Evolutionary conservation across 2,329 filamentous ascomycete genomes (phyloP), one percentile per base, ranked within the genome.

Genomic region (Fusarium dlaminii): DNA sequence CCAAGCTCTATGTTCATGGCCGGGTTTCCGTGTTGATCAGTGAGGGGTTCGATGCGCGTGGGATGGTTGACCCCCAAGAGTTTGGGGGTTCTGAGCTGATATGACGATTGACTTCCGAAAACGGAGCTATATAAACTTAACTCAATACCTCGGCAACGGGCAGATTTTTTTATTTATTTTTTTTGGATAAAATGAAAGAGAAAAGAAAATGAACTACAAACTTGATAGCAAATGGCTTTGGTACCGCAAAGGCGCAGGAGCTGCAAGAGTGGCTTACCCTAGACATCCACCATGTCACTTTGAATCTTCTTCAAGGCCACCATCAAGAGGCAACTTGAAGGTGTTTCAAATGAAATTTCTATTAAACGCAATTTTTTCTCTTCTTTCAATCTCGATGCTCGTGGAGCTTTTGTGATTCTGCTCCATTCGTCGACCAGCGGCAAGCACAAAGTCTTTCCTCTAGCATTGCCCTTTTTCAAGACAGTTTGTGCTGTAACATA

Each of bases 41-140:
- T 71, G 66, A 74, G 66, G 73, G 73, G 73, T 72, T 62, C 45
- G 51, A 49, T 55, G 48, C 30, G 61, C 51, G 56, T 60, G 55
- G 45, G 54, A 66, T 48, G 51, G 27, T 68, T 34, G 32, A 73
- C 69, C 72, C 72, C 72, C 70, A 75, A 37, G 39, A 46, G 45
- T 43, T 75, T 75, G 72, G 72, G 72, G 72, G 72, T 39, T 24
- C 24, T 20, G 27, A 29, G 37, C 48, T 66, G 40, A 30, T 37
- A 37, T 75, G 42, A 69, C 51, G 54, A 55, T 59, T 43, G 51
- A 29, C 49, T 18, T 24, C 58, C 52, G 59, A 56, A 30, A 69
- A 45, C 49, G 68, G 56, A 62, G 39, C 30, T 48, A 13, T 37
- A 43, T 22, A 43, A 55, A 24, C 17, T 27, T 29, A 29, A 42